Evolutionary conservation across 2,329 filamentous ascomycete species (phyloP), one percentile per base, ranked within the genome.

Genomic region (Chrysoporthe austroafricana): DNA sequence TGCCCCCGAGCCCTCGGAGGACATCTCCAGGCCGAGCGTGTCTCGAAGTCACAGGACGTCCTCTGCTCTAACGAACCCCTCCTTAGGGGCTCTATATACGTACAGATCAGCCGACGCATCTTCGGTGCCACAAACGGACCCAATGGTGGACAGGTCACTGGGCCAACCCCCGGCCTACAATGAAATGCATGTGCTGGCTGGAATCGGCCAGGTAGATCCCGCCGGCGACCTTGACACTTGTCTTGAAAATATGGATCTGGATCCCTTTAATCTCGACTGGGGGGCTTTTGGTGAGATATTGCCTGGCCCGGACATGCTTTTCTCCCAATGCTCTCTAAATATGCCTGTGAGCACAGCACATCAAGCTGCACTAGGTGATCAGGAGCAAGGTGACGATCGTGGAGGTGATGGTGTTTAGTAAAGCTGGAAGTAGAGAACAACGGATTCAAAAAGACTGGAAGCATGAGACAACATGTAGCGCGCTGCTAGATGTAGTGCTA

Each of bases 201-300:
- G 16, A 4, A 21, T 46, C 9, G 34, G 44, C 18, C 64, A 57
- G n/a, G 32, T 32, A 7, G 18, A 46, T 21, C n/a, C 9, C 21
- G 1, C 63, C 11, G 43, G 43, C 43, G 18, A 59, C 0, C 43
- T 52, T n/a, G 54, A 59, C 26, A 52, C 52, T 7, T 39, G 21
- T 14, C 54, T 67, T 14, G 66, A 21, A 16, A 57, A 59, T 6
- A 64, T 68, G 62, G 62, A 65, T 26, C 34, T 58, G 36, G 66
- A 68, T 13, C 34, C 39, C 13, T 65, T 62, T 21, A 4, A 26
- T 13, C 62, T 65, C 39, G 21, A 68, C 43, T 68, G 66, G 66
- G 62, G 36, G 1, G 54, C 61, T 13, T 61, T 46, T n/a, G 36
- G 36, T 16, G 39, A 42, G 0, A 11, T 67, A 5, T 44, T 67